These are phyloP conservation scores for Thuidium tamariscinum DNA, from an alignment of 225 moss, liverwort and hornwort genomes.

Conservation along the genomic window DNA sequence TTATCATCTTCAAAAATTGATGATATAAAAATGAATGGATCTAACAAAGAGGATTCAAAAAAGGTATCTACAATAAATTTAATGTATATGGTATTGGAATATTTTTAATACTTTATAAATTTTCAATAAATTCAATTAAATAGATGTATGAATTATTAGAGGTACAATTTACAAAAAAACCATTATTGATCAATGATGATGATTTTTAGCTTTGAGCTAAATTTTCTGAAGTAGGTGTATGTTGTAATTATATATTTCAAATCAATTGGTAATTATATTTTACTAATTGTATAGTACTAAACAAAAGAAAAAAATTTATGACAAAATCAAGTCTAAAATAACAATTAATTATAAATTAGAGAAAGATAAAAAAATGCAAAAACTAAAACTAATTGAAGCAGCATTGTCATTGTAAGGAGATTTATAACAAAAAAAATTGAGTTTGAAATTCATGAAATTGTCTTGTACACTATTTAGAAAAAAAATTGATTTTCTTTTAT, in stretches of 20 bases:
- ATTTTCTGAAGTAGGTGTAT: neutral
- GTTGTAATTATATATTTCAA: neutral
- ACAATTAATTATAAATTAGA: neutral
- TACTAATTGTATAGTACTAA: neutral
- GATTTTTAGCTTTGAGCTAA: neutral
- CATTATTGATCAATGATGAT: neutral
- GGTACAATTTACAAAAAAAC: too few relatives aligned
- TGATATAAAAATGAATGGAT: neutral
- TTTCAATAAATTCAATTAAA: too few relatives aligned
- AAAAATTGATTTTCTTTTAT: too few relatives aligned
- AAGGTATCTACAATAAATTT: neutral
- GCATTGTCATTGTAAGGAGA: neutral
- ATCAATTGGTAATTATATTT: too few relatives aligned
- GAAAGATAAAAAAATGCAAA: fast-evolving
- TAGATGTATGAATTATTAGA: neutral
- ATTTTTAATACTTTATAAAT: too few relatives aligned
- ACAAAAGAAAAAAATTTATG: too few relatives aligned
- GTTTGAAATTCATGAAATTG: fast-evolving
- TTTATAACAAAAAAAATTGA: neutral
- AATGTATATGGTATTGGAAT: neutral
- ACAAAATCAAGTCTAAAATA: neutral
- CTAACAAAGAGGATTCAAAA: neutral
- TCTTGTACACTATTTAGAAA: neutral
- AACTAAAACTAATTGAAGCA: neutral
- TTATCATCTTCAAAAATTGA: neutral